Evolutionary conservation across 2,329 filamentous ascomycete genomes (phyloP).

Genomic region (Penicillium sumatraense): DNA sequence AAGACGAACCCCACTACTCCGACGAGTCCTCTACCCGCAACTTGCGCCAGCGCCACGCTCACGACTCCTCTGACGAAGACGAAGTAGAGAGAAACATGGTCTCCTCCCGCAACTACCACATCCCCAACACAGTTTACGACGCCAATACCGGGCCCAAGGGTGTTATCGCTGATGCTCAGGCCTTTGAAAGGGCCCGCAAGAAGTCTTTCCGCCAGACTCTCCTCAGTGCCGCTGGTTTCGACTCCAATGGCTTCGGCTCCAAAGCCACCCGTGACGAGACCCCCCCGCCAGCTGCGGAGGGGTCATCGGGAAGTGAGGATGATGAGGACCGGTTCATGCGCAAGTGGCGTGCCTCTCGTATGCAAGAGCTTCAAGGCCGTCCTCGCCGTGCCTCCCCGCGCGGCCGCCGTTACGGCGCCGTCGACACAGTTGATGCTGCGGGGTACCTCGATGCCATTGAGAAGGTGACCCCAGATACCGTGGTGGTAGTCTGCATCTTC

Average conservation of each 20-base stretch:
- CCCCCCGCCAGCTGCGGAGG: slow-evolving; percentile 22
- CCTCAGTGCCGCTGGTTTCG: slow-evolving; percentile 39
- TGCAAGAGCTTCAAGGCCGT: slow-evolving; percentile 74
- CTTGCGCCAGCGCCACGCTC: slow-evolving; percentile 21
- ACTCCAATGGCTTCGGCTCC: slow-evolving; percentile 29
- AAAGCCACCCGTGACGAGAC: slow-evolving; percentile 32
- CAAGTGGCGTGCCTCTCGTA: slow-evolving; percentile 80
- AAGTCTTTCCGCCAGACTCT: slow-evolving; percentile 52
- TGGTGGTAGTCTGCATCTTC: slow-evolving; percentile 92
- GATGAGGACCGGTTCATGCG: slow-evolving; percentile 82
- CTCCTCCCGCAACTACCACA: slow-evolving; percentile 44
- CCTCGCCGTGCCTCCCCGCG: slow-evolving; percentile 75
- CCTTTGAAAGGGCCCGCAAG: slow-evolving; percentile 54
- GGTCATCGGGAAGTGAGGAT: slow-evolving; percentile 53
- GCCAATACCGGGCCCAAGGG: slow-evolving; percentile 58
- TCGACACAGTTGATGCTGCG: slow-evolving; percentile 84
- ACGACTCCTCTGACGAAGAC: slow-evolving; percentile 38
- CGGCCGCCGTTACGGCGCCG: slow-evolving; percentile 74
- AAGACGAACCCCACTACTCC: slow-evolving; percentile 31
- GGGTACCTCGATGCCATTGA: slow-evolving; percentile 97
- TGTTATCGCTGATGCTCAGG: slow-evolving; percentile 56
- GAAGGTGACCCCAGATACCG: slow-evolving; percentile 77
- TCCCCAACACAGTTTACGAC: slow-evolving; percentile 51
- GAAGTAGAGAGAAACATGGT: slow-evolving; percentile 39
- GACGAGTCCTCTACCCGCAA: slow-evolving; percentile 25